Evolutionary conservation across 2,329 filamentous ascomycete genomes (phyloP).

Genomic region (Canariomyces notabilis): DNA sequence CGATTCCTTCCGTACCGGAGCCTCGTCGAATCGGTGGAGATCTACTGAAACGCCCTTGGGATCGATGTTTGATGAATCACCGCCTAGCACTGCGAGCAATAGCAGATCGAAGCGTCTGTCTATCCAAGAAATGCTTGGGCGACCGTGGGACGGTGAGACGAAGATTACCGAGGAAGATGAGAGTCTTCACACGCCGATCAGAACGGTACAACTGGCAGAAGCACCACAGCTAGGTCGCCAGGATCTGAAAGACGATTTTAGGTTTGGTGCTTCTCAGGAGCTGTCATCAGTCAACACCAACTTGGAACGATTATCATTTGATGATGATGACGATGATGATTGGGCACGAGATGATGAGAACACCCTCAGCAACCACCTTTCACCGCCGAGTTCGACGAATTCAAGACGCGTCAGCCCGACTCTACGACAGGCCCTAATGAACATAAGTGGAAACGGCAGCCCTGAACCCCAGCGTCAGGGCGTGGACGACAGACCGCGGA

Average conservation of each 20-base stretch:
- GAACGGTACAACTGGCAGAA: constrained; percentile 32
- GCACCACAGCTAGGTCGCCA: constrained; percentile 23
- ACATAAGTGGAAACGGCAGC: constrained; percentile 44
- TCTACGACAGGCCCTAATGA: constrained; percentile 49
- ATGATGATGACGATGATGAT: constrained; percentile 59
- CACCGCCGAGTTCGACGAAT: constrained; percentile 54
- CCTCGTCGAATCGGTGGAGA: constrained; percentile 60
- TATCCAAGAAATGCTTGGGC: constrained; percentile 54
- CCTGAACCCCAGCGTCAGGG: constrained; percentile 32
- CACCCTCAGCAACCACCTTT: constrained; percentile 51
- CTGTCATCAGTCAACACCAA: constrained; percentile 35
- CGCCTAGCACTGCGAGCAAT: constrained; percentile 52
- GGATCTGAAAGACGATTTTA: constrained; percentile 22
- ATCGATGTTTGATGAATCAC: constrained; percentile 77
- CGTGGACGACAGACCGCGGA: constrained; percentile 49
- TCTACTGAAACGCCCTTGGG: constrained; percentile 68
- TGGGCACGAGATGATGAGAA: constrained; percentile 56
- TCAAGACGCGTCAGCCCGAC: constrained; percentile 49
- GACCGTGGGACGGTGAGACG: constrained; percentile 49
- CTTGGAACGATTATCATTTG: constrained; percentile 49
- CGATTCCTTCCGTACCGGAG: constrained; percentile 65
- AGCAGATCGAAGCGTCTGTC: constrained; percentile 51
- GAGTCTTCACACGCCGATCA: constrained; percentile 47
- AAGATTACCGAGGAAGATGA: constrained; percentile 62
- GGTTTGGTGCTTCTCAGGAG: constrained; percentile 27